These are phyloP conservation scores for Coemansia sp. DNA, from an alignment of 192 early-diverging fungal genomes.

Conservation along the genomic window DNA sequence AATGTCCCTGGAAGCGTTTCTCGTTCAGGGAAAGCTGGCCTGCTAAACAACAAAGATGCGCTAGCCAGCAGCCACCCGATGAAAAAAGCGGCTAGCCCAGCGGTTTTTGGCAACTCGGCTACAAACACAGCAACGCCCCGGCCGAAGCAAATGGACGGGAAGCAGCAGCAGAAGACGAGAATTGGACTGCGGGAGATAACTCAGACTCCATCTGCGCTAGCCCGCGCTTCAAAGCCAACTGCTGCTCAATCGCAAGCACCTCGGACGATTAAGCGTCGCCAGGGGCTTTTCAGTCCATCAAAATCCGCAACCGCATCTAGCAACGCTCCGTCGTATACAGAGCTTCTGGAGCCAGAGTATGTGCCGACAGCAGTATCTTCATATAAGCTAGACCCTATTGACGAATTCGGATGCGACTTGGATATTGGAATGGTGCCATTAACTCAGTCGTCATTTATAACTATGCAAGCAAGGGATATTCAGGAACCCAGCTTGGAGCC, in stretches of 20 bases:
- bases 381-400: slow-evolving; percentile 11
- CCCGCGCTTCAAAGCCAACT: slow-evolving; percentile 3
- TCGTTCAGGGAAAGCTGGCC: slow-evolving; percentile 24
- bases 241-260: slow-evolving; percentile 5
- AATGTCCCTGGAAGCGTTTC: slow-evolving; percentile 20
- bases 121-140: slow-evolving; percentile 22
- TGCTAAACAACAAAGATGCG: slow-evolving; percentile 16
- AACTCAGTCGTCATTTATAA: slow-evolving; percentile 25
- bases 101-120: slow-evolving; percentile 19
- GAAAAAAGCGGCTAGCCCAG: slow-evolving; percentile 4
- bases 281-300: slow-evolving; percentile 27
- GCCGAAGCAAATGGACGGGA: slow-evolving; percentile 16
- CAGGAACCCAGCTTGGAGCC: slow-evolving; percentile 18
- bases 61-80: not conserved
- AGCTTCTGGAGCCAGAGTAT: slow-evolving; percentile 41
- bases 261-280: slow-evolving; percentile 22
- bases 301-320: not conserved
- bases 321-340: not conserved
- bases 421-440: slow-evolving; percentile 27
- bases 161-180: slow-evolving; percentile 14
- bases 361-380: slow-evolving; percentile 15
- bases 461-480: slow-evolving; percentile 10
- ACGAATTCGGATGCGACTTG: slow-evolving; percentile 38
- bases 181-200: slow-evolving; percentile 25
- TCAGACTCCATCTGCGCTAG: slow-evolving; percentile 20